Conservation (phyloP, 2,329 filamentous ascomycete genomes). For the Ophiosphaerella narmari region DNA sequence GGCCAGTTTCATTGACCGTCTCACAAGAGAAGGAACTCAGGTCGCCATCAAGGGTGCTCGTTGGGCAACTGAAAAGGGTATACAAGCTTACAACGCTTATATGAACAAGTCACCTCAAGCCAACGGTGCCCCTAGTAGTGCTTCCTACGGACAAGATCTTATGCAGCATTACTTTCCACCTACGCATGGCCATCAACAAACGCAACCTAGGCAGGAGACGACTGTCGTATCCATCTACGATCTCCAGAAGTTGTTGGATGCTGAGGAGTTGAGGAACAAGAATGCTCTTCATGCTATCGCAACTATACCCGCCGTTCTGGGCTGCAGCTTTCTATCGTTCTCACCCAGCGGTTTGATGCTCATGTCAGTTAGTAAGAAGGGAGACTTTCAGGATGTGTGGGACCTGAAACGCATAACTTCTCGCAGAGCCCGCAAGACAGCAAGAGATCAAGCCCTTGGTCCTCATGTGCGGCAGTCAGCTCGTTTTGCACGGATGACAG, state of each 20-base stretch:
- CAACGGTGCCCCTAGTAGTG: constrained; percentile 20
- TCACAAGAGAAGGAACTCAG: constrained; percentile 79
- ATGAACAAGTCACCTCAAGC: constrained; percentile 61
- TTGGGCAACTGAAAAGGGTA: constrained; percentile 77
- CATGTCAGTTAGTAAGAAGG: constrained; percentile 80
- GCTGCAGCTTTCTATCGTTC: constrained; percentile 81
- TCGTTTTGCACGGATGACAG: constrained; percentile 87
- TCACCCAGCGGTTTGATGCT: constrained; percentile 74
- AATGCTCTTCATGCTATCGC: constrained; percentile 63
- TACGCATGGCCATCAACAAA: constrained; percentile 69
- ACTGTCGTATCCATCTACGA: constrained; percentile 78
- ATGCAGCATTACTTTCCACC: constrained; percentile 69
- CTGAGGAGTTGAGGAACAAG: constrained; percentile 56
- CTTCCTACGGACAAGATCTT: constrained; percentile 39
- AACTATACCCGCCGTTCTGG: constrained; percentile 72
- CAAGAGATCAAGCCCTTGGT: constrained; percentile 37
- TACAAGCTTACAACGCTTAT: constrained; percentile 79
- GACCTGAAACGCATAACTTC: constrained; percentile 68
- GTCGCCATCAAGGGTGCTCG: constrained; percentile 75
- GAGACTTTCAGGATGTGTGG: constrained; percentile 83
- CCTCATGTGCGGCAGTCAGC: constrained; percentile 77
- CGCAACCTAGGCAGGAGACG: constrained; percentile 62
- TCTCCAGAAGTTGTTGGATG: constrained; percentile 61
- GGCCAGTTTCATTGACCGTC: constrained; percentile 73
- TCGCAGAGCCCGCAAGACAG: constrained; percentile 44